A percentile compares a stretch with the other conserved stretches of the same genome.
phyloP scores from a whole-genome alignment of 2,329 filamentous ascomycete genomes.

The Colletotrichum tabaci region DNA sequence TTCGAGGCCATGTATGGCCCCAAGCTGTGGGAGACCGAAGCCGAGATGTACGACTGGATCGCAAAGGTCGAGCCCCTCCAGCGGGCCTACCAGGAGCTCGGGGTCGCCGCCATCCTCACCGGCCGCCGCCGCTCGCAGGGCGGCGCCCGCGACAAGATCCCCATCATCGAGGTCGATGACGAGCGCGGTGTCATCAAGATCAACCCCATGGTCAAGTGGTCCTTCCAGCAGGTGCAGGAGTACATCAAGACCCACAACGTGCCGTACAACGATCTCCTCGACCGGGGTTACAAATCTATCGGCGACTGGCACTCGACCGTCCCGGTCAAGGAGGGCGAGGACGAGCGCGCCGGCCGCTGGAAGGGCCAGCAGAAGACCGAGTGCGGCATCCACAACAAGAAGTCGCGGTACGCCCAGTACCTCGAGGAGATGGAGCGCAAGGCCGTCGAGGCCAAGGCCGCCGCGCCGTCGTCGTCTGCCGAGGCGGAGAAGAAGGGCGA shows the following conservation, averaged over 20 bases:
- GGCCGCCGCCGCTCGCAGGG: constrained; percentile 94
- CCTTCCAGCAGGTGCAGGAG: constrained; percentile 87
- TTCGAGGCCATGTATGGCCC: constrained; percentile 88
- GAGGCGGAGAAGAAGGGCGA: constrained; percentile 43
- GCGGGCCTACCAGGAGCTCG: constrained; percentile 88
- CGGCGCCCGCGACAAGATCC: constrained; percentile 89
- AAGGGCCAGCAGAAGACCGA: constrained; percentile 97
- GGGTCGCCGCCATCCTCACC: constrained; percentile 91
- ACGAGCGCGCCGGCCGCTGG: constrained; percentile 96
- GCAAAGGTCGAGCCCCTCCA: constrained; percentile 98
- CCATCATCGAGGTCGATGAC: constrained; percentile 91
- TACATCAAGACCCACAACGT: constrained; percentile 91
- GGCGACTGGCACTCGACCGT: constrained; percentile 98
- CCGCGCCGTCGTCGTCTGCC: constrained; percentile 45
- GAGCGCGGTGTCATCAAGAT: constrained; percentile 95
- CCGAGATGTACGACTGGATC: constrained; percentile 95
- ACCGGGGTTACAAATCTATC: constrained; percentile 96
- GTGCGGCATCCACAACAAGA: constrained; percentile 99
- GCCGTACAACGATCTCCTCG: constrained; percentile 92
- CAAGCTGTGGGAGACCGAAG: constrained; percentile 86
- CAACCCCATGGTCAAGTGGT: constrained; percentile 97
- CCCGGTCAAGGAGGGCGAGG: constrained; percentile 90
- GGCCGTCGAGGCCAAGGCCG: constrained; percentile 64
- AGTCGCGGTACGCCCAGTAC: constrained; percentile 92
- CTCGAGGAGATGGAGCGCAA: constrained; percentile 81